phyloP scores from a whole-genome alignment of 352 stramenopile genomes.

The Phytophthora syringae region DNA sequence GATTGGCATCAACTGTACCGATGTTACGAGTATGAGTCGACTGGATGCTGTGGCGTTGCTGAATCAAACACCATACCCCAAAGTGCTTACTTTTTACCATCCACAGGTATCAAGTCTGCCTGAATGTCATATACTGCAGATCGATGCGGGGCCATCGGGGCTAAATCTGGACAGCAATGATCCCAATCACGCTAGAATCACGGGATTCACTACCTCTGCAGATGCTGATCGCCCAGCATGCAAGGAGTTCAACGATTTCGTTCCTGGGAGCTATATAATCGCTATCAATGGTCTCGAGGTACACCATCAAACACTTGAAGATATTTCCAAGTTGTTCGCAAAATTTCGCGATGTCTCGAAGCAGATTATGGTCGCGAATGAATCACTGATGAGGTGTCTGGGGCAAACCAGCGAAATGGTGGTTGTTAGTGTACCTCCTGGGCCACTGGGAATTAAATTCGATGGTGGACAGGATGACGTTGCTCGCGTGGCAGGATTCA shows the following conservation, averaged over 20 bases:
- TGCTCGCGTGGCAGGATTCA: constrained; percentile 51
- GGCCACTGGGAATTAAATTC: constrained; percentile 59
- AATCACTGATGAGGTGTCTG: constrained; percentile 35
- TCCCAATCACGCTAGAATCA: constrained; percentile 41
- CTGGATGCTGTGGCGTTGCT: constrained; percentile 38
- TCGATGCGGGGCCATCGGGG: constrained; percentile 53
- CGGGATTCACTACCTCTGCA: constrained; percentile 46
- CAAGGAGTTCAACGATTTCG: constrained; percentile 37
- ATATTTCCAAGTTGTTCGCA: constrained; percentile 46
- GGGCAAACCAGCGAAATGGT: constrained; percentile 9
- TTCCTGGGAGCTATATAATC: constrained; percentile 62
- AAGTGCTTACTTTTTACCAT: constrained; percentile 49
- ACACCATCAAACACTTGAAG: constrained; percentile 47
- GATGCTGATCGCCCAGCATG: constrained; percentile 51
- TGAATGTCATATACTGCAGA: constrained; percentile 50
- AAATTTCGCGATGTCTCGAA: constrained; percentile 52
- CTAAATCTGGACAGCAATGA: constrained; percentile 53
- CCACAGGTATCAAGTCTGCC: constrained; percentile 15
- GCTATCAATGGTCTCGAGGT: constrained; percentile 72
- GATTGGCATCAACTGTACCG: constrained; percentile 49
- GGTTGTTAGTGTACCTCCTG: constrained; percentile 38
- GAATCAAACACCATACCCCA: constrained; percentile 34
- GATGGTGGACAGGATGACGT: constrained; percentile 33
- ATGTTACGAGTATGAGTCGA: constrained; percentile 46
- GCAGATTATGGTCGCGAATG: constrained; percentile 55